Conservation (phyloP, 805 yeast genomes). For the Sporopachydermia quercuum region DNA sequence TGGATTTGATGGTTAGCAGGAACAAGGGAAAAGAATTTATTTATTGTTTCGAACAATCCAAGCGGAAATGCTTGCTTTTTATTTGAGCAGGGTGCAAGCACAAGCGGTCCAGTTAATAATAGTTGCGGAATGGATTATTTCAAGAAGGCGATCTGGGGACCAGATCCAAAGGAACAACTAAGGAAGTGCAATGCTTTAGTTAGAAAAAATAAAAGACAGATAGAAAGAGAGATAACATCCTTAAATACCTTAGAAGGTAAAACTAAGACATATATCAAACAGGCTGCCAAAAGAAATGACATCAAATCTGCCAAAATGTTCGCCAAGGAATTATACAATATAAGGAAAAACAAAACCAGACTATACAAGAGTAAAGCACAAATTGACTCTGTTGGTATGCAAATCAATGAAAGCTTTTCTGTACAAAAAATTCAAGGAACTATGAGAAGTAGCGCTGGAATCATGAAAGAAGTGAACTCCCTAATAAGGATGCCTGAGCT, state of each 20-base stretch:
- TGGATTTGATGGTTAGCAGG: too few relatives aligned
- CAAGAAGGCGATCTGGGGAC: constrained; percentile 87
- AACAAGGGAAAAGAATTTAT: too few relatives aligned
- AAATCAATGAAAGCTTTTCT: constrained; percentile 83
- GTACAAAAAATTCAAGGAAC: constrained; percentile 72
- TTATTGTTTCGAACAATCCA: too few relatives aligned
- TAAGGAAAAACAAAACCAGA: constrained; percentile 60
- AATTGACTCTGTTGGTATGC: constrained; percentile 72
- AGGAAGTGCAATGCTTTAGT: constrained; percentile 64
- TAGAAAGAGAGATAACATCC: constrained; percentile 62
- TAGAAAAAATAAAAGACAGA: constrained; percentile 71
- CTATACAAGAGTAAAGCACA: constrained; percentile 74
- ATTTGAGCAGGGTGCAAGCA: too few relatives aligned
- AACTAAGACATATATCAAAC: constrained; percentile 62
- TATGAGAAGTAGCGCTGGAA: constrained; percentile 57
- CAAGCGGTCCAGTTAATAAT: too few relatives aligned
- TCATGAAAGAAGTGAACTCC: constrained; percentile 81
- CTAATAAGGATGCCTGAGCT: constrained; percentile 69
- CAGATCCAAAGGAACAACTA: constrained; percentile 86
- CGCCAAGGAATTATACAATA: constrained; percentile 67
- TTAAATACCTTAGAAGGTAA: constrained; percentile 49
- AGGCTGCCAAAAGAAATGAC: constrained; percentile 66
- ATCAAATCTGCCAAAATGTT: constrained; percentile 58
- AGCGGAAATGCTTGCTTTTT: too few relatives aligned
- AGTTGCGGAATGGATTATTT: constrained; percentile 51